A percentile compares a stretch with the other conserved stretches of the same genome.
phyloP scores from a whole-genome alignment of 495 filamentous ascomycete species.

The Neurospora sp. region DNA sequence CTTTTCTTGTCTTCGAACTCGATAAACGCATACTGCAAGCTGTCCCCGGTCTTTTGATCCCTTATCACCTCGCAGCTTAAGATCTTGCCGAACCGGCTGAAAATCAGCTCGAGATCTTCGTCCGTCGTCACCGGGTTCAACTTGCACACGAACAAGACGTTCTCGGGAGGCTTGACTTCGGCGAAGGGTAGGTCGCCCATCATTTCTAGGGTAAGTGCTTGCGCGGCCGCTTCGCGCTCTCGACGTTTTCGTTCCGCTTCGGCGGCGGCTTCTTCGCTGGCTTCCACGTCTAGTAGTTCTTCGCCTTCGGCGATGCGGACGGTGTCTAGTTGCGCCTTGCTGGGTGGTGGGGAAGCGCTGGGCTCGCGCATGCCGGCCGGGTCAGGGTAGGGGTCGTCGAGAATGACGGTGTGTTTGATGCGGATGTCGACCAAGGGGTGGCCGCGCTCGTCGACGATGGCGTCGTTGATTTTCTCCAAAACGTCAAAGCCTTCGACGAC shows the following conservation, averaged over 20 bases:
- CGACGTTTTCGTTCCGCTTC: slow-evolving; percentile 68
- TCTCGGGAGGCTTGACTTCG: slow-evolving; percentile 95
- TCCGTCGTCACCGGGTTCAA: slow-evolving; percentile 93
- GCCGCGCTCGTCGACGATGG: slow-evolving; percentile 75
- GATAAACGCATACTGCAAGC: slow-evolving; percentile 94
- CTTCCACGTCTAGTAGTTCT: slow-evolving; percentile 49
- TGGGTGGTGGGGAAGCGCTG: slow-evolving; percentile 68
- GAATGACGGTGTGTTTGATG: slow-evolving; percentile 78
- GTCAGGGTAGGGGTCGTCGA: slow-evolving; percentile 84
- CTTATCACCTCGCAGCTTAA: slow-evolving; percentile 94
- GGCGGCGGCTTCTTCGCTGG: slow-evolving; percentile 67
- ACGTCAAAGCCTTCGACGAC: slow-evolving; percentile 90
- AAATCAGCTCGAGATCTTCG: slow-evolving; percentile 89
- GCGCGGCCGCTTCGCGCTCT: slow-evolving; percentile 86
- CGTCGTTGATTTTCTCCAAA: slow-evolving; percentile 84
- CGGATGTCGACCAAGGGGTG: slow-evolving; percentile 84
- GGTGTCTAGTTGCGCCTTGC: slow-evolving; percentile 77
- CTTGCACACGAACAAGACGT: slow-evolving; percentile 97
- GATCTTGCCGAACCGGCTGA: slow-evolving; percentile 93
- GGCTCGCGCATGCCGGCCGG: slow-evolving; percentile 66
- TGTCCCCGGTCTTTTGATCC: slow-evolving; percentile 88
- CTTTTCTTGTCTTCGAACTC: slow-evolving; percentile 88
- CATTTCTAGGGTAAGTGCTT: slow-evolving; percentile 93
- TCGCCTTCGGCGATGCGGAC: slow-evolving; percentile 89
- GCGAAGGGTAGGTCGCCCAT: slow-evolving; percentile 96